Base-by-base conservation (phyloP, 495 filamentous ascomycete genomes). In the Xylaria venustula region DNA sequence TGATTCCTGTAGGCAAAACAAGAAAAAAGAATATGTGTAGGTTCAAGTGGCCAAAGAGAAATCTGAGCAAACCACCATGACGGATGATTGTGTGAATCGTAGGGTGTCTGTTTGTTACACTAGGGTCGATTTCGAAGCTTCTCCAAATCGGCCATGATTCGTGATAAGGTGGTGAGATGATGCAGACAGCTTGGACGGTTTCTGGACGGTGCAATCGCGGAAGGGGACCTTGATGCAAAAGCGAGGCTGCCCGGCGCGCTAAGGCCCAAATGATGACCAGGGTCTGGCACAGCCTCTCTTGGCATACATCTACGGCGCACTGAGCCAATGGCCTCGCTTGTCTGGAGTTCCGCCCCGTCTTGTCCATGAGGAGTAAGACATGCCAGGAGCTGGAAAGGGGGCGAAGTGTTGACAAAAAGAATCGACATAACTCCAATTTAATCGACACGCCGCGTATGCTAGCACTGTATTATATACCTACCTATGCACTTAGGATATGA, bases 201-300 rank as follows among this genome's bases (percentile, higher is more conserved):
- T n/a, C n/a, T 41, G 34, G 25, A 3, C 11, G 0, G 49, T 15
- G 37, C 37, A 40, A 40, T 12, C 30, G 15, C 42, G 51, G 37
- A 22, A 36, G 51, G 23, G 20, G 51, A 54, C 42, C 51, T 44
- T 55, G 53, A 20, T 45, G 53, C 40, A 45, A 22, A 40, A 34
- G 37, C 37, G 14, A 40, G 37, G 37, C 37, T 40, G 37, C 37
- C 37, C 14, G 20, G 23, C 9, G 11, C 9, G 25, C 40, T 34
- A 45, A 17, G 15, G 25, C 25, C 40, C 11, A 32, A 55, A 7
- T 55, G 14, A 40, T 17, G 40, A 55, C 37, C 25, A 40, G 57
- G 57, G 4, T 14, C 7, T 30, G 17, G 37, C 57, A 60, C 57
- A 52, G 57, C 57, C 57, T 52, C 57, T 37, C 57, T 60, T 60